phyloP scores from a whole-genome alignment of 192 early-diverging fungal species.

The Mortierella alpina region DNA sequence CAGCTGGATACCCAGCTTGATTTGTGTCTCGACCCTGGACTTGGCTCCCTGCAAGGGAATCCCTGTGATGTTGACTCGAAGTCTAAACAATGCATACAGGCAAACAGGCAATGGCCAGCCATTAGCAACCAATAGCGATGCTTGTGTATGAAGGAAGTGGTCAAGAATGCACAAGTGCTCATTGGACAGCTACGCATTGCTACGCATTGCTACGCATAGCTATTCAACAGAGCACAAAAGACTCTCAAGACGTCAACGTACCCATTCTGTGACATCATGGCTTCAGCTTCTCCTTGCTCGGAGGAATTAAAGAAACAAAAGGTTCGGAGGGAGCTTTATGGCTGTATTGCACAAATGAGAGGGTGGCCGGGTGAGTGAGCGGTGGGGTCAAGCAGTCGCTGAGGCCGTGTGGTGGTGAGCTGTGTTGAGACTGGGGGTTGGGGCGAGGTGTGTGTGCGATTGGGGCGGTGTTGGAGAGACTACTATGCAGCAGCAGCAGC shows the following conservation, averaged over 20 bases:
- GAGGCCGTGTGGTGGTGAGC: background rate
- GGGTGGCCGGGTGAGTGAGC: too few species aligned
- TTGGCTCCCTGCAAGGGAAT: slow-evolving; percentile 73
- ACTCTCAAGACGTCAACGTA: background rate
- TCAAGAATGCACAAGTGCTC: background rate
- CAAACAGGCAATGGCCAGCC: too few species aligned
- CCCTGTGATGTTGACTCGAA: slow-evolving; percentile 56
- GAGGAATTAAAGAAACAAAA: too few species aligned
- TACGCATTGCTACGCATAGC: too few species aligned
- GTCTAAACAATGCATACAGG: slow-evolving; percentile 1
- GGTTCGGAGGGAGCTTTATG: too few species aligned
- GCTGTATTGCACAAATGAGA: too few species aligned
- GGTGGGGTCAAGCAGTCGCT: background rate
- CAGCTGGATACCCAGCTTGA: slow-evolving; percentile 90
- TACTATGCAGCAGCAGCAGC: background rate
- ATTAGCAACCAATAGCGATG: too few species aligned
- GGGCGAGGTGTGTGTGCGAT: too few species aligned
- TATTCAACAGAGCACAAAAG: too few species aligned
- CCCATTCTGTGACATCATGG: slow-evolving; percentile 45
- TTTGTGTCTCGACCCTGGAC: slow-evolving; percentile 95
- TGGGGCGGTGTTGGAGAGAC: background rate
- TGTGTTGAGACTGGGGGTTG: too few species aligned
- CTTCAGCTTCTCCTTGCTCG: too few species aligned
- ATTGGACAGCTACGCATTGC: slow-evolving; percentile 18
- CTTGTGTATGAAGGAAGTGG: background rate